Base-by-base conservation (phyloP, 1,284 basidiomycete species). In the Mycena citricolor region DNA sequence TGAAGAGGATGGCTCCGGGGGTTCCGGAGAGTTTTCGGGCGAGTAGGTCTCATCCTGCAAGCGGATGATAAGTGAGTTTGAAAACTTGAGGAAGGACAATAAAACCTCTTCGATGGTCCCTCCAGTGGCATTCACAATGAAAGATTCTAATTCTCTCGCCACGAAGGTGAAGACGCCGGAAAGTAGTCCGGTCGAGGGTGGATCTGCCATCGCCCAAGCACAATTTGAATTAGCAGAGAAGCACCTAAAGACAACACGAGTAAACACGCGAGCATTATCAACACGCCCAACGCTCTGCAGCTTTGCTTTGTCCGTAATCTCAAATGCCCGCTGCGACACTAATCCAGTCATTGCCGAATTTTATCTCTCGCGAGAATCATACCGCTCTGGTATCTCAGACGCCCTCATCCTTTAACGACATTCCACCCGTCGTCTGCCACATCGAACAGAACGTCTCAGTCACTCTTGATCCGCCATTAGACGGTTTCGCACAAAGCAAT, bases 361-460 rank as follows among this genome's bases (percentile, higher is more conserved):
- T 74, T 47, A 74, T 86, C 35, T 77, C 86, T 2, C 73, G 70
- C 8, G 87, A 89, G 37, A 82, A 90, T 55, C 85, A 91, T 64
- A 67, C 66, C 24, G 60, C 65, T 8, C 62, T 90, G 25, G 76
- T 85, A 8, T 77, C 76, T 10, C 81, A 85, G 1, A 95, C 93
- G 0, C 93, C 93, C 1, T 61, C 74, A 0, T 88, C 86, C 1
- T 94, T 95, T 65, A 71, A 67, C 46, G 82, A 86, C 57, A 91
- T 94, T 44, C 89, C 86, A 0, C 82, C 92, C 0, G 72, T 93
- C 43, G 69, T 94, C 39, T 75, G 80, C 49, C 83, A 87, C 67
- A 74, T 77, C 55, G 77, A 91, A 58, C 75, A 81, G 6, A 73
- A 78, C 56, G 86, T 92, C 26, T 70, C 77, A 4, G 68, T 90